Percentiles rank a stretch among this genome's conserved stretches.
Evolutionary conservation across 768 basidiomycete species (phyloP).

Genomic region (Calocybe cyanea): DNA sequence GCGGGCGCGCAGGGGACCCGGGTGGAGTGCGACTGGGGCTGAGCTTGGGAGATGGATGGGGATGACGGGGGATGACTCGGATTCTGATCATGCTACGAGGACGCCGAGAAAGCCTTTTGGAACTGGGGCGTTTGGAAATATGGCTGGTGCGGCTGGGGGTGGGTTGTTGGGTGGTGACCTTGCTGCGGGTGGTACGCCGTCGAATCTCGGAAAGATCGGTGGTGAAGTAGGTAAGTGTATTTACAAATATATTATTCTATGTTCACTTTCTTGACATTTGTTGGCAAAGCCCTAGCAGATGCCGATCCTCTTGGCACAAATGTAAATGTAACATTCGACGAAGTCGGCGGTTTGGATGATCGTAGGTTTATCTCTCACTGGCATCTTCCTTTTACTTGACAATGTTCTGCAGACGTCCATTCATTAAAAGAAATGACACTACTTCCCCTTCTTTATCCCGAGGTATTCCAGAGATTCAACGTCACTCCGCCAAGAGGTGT

Average conservation of each 20-base stretch:
- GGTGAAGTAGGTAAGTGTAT: constrained; percentile 54
- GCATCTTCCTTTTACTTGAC: background rate
- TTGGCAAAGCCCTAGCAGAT: constrained; percentile 72
- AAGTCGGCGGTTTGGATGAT: constrained; percentile 93
- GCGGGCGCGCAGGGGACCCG: constrained; percentile 42
- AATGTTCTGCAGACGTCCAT: constrained; percentile 69
- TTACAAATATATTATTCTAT: too few species aligned
- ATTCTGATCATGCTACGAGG: constrained; percentile 66
- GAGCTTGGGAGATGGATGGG: constrained; percentile 80
- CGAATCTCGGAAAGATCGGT: constrained; percentile 81
- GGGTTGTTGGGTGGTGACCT: constrained; percentile 64
- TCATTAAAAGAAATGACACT: constrained; percentile 98
- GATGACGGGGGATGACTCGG: constrained; percentile 69
- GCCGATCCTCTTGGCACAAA: constrained; percentile 95
- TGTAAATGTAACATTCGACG: constrained; percentile 90
- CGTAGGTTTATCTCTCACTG: constrained; percentile 47
- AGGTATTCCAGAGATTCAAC: constrained; percentile 91
- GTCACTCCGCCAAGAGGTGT: constrained; percentile 96
- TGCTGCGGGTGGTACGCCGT: constrained; percentile 73
- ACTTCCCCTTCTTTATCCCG: constrained; percentile 91
- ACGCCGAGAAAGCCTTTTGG: constrained; percentile 69
- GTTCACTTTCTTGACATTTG: too few species aligned
- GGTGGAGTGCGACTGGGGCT: constrained; percentile 78
- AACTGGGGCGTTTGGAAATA: constrained; percentile 47
- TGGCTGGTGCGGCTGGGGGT: constrained; percentile 36